These are phyloP conservation scores for Capsella bursapastoris DNA, from an alignment of 345 rosid genomes.

Conservation along the genomic window DNA sequence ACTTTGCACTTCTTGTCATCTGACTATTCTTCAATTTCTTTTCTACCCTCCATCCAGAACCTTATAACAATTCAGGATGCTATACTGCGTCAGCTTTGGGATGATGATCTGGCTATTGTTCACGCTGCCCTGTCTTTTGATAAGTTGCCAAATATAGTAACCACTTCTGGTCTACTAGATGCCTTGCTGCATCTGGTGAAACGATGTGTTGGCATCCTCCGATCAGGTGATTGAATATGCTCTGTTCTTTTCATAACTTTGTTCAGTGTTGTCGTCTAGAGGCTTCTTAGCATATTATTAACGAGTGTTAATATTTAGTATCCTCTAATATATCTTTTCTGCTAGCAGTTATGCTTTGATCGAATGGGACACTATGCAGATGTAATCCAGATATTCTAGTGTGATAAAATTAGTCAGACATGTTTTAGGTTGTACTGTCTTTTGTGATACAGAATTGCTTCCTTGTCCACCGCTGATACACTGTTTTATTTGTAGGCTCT, in stretches of 20 bases:
- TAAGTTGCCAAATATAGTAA: slow-evolving; percentile 59
- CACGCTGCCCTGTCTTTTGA: slow-evolving; percentile 70
- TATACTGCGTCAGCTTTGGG: slow-evolving; percentile 69
- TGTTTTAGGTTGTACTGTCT: slow-evolving; percentile 29
- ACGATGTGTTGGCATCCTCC: slow-evolving; percentile 57
- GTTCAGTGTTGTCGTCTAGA: slow-evolving; percentile 3
- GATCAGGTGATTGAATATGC: slow-evolving; percentile 56
- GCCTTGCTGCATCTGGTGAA: slow-evolving; percentile 58
- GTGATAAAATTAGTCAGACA: slow-evolving; percentile 10
- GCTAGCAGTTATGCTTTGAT: slow-evolving; percentile 19
- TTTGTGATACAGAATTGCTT: not conserved
- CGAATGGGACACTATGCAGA: not conserved
- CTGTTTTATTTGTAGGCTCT: slow-evolving; percentile 16
- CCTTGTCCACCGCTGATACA: slow-evolving; percentile 11
- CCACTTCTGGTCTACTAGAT: slow-evolving; percentile 59
- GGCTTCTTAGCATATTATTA: slow-evolving; percentile 5
- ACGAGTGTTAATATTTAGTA: slow-evolving; percentile 7
- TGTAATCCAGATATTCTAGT: not conserved
- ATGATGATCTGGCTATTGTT: slow-evolving; percentile 84
- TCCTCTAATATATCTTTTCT: slow-evolving; percentile 24
- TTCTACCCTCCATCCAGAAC: slow-evolving; percentile 53
- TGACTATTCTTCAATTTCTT: slow-evolving; percentile 6
- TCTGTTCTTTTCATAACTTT: slow-evolving; percentile 27
- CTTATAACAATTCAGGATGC: slow-evolving; percentile 68
- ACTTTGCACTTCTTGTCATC: slow-evolving; percentile 22